Conservation (phyloP, 2,329 filamentous ascomycete genomes). For the Arachnopeziza araneosa region DNA sequence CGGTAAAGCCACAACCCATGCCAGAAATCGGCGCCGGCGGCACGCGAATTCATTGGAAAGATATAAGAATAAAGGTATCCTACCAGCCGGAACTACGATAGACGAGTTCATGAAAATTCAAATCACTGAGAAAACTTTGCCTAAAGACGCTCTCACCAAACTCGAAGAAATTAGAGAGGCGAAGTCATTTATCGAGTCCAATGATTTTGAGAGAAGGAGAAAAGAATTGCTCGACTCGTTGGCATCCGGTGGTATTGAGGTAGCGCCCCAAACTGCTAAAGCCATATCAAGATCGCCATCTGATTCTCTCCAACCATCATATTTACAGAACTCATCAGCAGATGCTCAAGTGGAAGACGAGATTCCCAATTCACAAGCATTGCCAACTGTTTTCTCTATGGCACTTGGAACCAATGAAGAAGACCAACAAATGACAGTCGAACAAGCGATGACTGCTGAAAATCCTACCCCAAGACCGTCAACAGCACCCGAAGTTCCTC, state of each 20-base stretch:
- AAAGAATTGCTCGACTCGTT: slow-evolving; percentile 47
- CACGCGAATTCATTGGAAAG: slow-evolving; percentile 42
- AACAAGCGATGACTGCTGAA: not conserved
- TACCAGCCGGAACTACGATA: slow-evolving; percentile 46
- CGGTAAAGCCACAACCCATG: slow-evolving; percentile 46
- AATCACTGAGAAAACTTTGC: slow-evolving; percentile 14
- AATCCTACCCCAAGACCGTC: not conserved
- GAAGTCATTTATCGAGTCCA: slow-evolving; percentile 10
- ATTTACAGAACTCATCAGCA: not conserved
- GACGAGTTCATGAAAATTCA: slow-evolving; percentile 40
- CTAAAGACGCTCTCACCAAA: slow-evolving; percentile 20
- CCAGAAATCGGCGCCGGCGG: slow-evolving; percentile 49
- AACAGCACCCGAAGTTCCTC: not conserved
- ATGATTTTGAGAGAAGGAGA: slow-evolving; percentile 45
- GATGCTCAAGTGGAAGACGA: not conserved
- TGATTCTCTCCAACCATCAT: not conserved
- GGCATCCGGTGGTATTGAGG: slow-evolving; percentile 46
- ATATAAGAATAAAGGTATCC: slow-evolving; percentile 47
- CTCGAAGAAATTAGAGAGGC: slow-evolving; percentile 12
- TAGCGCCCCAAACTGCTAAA: slow-evolving; percentile 19
- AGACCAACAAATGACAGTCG: not conserved
- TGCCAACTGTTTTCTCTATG: not conserved
- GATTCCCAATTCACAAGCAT: not conserved
- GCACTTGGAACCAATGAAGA: not conserved
- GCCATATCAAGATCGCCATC: not conserved